Evolutionary conservation across 78 protist species (phyloP).

Genomic region (Salpingoeca rosetta): DNA sequence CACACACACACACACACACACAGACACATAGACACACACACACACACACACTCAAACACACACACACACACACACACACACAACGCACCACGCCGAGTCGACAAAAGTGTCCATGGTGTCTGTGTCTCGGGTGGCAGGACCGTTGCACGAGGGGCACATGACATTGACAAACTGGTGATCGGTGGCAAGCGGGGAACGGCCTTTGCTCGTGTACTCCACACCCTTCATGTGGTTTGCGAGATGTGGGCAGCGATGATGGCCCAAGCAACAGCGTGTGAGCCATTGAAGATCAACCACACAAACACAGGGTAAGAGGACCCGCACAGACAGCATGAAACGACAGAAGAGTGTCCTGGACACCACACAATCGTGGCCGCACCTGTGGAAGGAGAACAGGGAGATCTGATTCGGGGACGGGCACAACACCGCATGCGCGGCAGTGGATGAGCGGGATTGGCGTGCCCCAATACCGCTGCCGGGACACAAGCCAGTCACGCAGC

Average conservation of each 20-base stretch:
- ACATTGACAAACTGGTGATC: background rate
- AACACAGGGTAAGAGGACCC: background rate
- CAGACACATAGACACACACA: background rate
- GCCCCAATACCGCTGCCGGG: slow-evolving; percentile 90
- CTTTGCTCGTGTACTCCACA: background rate
- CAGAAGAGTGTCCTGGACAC: background rate
- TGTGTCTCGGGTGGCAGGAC: slow-evolving; percentile 60
- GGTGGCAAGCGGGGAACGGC: background rate
- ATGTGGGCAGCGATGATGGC: background rate
- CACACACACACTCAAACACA: background rate
- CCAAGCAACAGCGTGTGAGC: background rate
- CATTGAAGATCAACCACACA: background rate
- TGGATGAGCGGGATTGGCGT: slow-evolving; percentile 82
- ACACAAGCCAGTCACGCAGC: slow-evolving; percentile 84
- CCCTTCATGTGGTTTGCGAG: no score
- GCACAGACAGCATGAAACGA: background rate
- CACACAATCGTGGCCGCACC: background rate
- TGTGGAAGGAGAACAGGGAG: slow-evolving; percentile 71
- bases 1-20: no score
- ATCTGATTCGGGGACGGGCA: slow-evolving; percentile 59
- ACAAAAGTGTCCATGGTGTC: slow-evolving; percentile 90
- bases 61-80: background rate
- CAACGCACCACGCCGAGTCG: slow-evolving; percentile 71
- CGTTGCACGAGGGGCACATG: slow-evolving; percentile 32
- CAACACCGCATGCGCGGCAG: slow-evolving; percentile 48